Percentiles rank a stretch among this genome's conserved stretches.
Evolutionary conservation across 257 asterid species (phyloP).

Genomic region (Nyctanthes arbortristis): DNA sequence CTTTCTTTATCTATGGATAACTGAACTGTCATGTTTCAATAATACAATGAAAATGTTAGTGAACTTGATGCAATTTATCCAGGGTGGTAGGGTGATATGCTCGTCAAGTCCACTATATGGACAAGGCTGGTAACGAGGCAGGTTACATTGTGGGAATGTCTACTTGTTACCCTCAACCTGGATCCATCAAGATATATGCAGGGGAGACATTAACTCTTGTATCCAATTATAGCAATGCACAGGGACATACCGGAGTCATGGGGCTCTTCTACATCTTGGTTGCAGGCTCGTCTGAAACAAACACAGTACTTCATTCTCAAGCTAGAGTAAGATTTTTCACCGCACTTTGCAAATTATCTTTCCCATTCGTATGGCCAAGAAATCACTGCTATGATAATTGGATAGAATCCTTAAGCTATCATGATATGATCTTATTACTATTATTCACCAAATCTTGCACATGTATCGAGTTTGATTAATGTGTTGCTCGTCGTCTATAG

Average conservation of each 20-base stretch:
- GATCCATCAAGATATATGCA: constrained; percentile 64
- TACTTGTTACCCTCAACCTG: constrained; percentile 79
- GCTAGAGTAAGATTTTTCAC: constrained; percentile 37
- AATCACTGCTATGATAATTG: not conserved
- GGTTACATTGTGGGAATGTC: constrained; percentile 93
- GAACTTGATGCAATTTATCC: not conserved
- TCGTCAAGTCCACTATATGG: constrained; percentile 75
- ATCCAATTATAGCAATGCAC: constrained; percentile 62
- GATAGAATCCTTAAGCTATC: not conserved
- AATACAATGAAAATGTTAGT: not conserved
- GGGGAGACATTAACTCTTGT: constrained; percentile 68
- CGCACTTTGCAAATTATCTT: not conserved
- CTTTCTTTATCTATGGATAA: too few relatives aligned
- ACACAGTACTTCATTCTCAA: constrained; percentile 26
- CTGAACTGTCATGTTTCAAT: too few relatives aligned
- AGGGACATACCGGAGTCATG: constrained; percentile 84
- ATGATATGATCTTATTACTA: not conserved
- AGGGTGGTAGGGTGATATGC: constrained; percentile 80
- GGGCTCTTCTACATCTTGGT: constrained; percentile 77
- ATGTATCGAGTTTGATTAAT: not conserved
- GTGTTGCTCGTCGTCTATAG: constrained; percentile 33
- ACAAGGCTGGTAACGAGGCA: constrained; percentile 78
- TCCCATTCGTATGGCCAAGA: not conserved
- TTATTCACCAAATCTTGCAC: not conserved
- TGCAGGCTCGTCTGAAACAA: constrained; percentile 45